These are phyloP conservation scores for Naganishia kalamii DNA, from an alignment of 768 basidiomycete species.

Conservation along the genomic window DNA sequence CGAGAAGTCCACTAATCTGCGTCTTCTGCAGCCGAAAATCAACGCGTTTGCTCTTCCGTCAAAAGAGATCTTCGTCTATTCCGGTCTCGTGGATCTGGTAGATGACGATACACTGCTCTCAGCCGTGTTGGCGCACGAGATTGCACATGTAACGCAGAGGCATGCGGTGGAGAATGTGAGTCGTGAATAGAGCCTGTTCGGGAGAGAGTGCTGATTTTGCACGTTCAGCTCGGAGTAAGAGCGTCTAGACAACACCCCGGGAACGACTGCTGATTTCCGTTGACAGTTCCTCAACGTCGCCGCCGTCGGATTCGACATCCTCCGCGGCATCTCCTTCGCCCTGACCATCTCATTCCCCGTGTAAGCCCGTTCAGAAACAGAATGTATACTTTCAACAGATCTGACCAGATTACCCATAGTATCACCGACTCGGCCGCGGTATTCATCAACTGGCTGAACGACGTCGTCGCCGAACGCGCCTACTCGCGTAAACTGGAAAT, in stretches of 20 bases:
- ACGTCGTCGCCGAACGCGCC: conserved; percentile 48
- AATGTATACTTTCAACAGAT: too few relatives aligned
- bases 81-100: conserved; percentile 48
- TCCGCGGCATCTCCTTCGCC: conserved; percentile 49
- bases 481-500: conserved; percentile 50
- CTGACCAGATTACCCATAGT: too few relatives aligned
- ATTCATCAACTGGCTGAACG: conserved; percentile 48
- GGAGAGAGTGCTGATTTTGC: background rate
- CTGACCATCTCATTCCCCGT: conserved; percentile 51
- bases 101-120: conserved; percentile 50
- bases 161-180: conserved; percentile 52
- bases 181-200: background rate
- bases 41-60: conserved; percentile 50
- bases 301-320: conserved; percentile 50
- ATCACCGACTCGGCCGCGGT: conserved; percentile 48
- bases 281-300: conserved; percentile 48
- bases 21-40: conserved; percentile 40
- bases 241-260: too few relatives aligned
- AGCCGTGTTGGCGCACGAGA: conserved; percentile 50
- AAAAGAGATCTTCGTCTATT: conserved; percentile 51
- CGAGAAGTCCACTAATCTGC: background rate
- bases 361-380: conserved; percentile 26
- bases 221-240: conserved; percentile 22
- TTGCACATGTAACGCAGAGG: conserved; percentile 48
- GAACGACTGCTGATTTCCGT: background rate